A percentile compares a stretch with the other conserved stretches of the same genome.
Conservation (phyloP, 306 rosid genomes). For the Cucumis hystrix region DNA sequence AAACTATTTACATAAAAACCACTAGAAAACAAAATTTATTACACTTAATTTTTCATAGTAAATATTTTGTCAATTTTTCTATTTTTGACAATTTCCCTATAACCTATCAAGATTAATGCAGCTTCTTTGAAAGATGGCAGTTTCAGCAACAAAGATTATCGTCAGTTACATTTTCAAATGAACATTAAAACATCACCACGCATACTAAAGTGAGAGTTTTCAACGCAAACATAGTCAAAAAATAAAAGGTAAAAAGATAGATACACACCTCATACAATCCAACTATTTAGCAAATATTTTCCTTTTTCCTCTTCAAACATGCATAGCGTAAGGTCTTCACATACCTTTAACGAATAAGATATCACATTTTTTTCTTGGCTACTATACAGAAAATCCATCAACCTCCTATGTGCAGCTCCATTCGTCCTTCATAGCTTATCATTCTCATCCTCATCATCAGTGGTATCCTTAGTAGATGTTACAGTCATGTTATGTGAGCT, state of each 20-base stretch:
- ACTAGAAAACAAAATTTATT: too few relatives aligned
- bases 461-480: conserved; percentile 36
- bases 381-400: not conserved
- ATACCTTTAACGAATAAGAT: not conserved
- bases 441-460: conserved; percentile 35
- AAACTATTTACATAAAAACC: too few relatives aligned
- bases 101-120: too few relatives aligned
- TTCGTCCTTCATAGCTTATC: conserved; percentile 22
- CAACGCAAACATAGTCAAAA: not conserved
- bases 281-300: not conserved
- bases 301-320: not conserved
- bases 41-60: too few relatives aligned
- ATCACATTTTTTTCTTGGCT: not conserved
- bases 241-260: not conserved
- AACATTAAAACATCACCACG: not conserved
- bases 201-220: not conserved
- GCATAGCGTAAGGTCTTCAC: not conserved
- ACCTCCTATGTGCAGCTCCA: not conserved
- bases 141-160: not conserved
- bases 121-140: not conserved
- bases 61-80: too few relatives aligned
- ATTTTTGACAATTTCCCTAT: not conserved
- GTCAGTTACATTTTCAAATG: not conserved
- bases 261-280: not conserved
- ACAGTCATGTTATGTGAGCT: conserved; percentile 19